A percentile compares a stretch with the other conserved stretches of the same genome.
Conservation (phyloP, 2,329 filamentous ascomycete genomes). For the Trichoderma oligosporum region DNA sequence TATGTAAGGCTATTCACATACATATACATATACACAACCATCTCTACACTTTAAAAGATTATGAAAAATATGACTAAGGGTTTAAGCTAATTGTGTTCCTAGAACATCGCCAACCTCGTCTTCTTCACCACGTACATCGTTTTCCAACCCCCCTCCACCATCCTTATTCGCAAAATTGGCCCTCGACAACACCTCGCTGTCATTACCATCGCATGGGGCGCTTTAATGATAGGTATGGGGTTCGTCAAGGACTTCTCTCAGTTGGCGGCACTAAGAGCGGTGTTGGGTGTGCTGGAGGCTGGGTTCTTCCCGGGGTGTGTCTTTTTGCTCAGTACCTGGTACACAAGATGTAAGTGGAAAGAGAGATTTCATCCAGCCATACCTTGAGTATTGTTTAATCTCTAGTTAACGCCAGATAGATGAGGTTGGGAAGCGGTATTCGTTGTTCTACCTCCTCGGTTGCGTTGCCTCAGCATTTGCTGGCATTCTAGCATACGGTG, state of each 20-base stretch:
- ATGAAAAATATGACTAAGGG: too few relatives aligned
- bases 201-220: conserved; percentile 58
- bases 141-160: conserved; percentile 67
- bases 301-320: conserved; percentile 69
- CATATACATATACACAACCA: neutral
- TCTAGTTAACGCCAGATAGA: conserved; percentile 35
- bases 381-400: neutral
- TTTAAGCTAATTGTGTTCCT: neutral
- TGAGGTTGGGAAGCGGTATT: conserved; percentile 67
- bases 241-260: conserved; percentile 52
- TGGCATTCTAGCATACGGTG: conserved; percentile 66
- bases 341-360: conserved; percentile 54
- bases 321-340: conserved; percentile 72
- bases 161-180: conserved; percentile 64
- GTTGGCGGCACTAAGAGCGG: conserved; percentile 52
- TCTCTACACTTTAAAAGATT: too few relatives aligned
- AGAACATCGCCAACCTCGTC: conserved; percentile 65
- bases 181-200: conserved; percentile 52
- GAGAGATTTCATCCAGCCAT: too few relatives aligned
- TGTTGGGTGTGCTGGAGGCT: conserved; percentile 64
- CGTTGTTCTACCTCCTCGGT: conserved; percentile 65
- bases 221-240: conserved; percentile 61
- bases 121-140: conserved; percentile 73
- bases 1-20: conserved; percentile 36
- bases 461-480: conserved; percentile 63